Evolutionary conservation across 345 rosid genomes (phyloP).

Genomic region (Gossypium bickii): DNA sequence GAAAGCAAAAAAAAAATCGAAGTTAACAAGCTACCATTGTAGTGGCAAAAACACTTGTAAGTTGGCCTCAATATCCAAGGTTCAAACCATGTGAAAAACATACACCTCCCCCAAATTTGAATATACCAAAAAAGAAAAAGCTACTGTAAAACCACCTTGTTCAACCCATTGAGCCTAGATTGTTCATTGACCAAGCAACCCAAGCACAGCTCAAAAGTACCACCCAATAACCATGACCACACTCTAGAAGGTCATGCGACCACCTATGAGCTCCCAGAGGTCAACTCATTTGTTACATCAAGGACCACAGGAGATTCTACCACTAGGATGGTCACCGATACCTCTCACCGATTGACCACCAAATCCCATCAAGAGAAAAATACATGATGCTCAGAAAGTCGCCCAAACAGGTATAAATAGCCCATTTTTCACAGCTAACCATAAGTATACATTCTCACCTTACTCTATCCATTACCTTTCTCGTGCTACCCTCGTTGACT

Average conservation of each 20-base stretch:
- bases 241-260: neutral
- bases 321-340: neutral
- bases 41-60: too few species aligned
- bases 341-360: neutral
- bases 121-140: too few species aligned
- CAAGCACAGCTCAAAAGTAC: neutral
- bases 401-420: too few species aligned
- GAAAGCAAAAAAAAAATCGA: too few species aligned
- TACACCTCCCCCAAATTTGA: too few species aligned
- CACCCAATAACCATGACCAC: neutral
- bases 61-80: too few species aligned
- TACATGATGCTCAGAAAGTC: neutral
- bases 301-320: neutral
- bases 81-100: too few species aligned
- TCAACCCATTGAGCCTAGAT: too few species aligned
- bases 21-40: too few species aligned
- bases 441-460: neutral
- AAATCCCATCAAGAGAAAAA: neutral
- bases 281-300: neutral
- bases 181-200: too few species aligned
- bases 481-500: neutral
- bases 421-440: neutral
- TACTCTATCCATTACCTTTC: neutral
- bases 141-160: too few species aligned
- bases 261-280: neutral